Evolutionary conservation across 208 protist species (phyloP).

Genomic region (Crithidia brevicula): DNA sequence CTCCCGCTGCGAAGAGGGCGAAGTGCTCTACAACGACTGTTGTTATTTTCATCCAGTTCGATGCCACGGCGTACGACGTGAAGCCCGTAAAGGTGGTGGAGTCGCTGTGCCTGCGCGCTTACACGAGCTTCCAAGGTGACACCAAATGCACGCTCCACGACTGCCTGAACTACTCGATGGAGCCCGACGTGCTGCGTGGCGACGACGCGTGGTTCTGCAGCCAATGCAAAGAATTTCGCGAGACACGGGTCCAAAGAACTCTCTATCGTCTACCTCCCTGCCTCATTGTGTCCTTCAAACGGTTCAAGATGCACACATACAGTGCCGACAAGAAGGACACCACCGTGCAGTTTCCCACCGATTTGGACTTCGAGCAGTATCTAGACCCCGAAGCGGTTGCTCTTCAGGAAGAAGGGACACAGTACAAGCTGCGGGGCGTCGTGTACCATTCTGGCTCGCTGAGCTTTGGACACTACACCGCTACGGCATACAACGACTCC

Average conservation of each 20-base stretch:
- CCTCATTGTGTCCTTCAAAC: conserved; percentile 80
- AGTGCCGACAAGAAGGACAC: conserved; percentile 76
- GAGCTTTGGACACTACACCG: conserved; percentile 87
- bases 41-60: conserved; percentile 29
- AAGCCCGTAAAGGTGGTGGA: conserved; percentile 9
- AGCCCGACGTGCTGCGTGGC: conserved; percentile 60
- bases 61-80: conserved; percentile 8
- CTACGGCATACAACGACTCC: conserved; percentile 53
- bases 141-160: conserved; percentile 48
- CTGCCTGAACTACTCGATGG: conserved; percentile 43
- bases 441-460: conserved; percentile 82
- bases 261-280: conserved; percentile 77
- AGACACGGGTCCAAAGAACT: conserved; percentile 53
- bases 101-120: conserved; percentile 9
- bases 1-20: neutral
- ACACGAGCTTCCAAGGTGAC: conserved; percentile 22
- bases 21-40: conserved; percentile 9
- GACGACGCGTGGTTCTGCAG: conserved; percentile 79
- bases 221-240: conserved; percentile 64
- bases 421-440: conserved; percentile 71
- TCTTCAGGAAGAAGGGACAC: conserved; percentile 27
- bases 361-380: conserved; percentile 64
- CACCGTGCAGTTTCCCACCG: conserved; percentile 51
- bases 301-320: conserved; percentile 74
- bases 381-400: conserved; percentile 52